Evolutionary conservation across 106 monocot genomes (phyloP), one percentile per base, ranked within the genome.

Genomic region (Gastrodia elata): DNA sequence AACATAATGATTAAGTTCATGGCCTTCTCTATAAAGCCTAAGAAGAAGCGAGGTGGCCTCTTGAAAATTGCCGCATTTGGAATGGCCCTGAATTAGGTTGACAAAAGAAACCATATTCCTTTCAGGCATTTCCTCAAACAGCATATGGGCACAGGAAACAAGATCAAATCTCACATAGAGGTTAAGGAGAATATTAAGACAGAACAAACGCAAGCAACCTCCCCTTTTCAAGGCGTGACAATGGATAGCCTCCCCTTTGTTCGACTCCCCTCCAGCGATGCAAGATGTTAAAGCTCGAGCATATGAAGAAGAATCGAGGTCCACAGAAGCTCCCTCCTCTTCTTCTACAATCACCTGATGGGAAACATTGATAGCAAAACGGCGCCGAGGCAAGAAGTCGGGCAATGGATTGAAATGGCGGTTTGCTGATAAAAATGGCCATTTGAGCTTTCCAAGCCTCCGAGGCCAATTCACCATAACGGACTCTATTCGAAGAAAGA

Each of bases 101-200:
- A 92, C 89, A 78, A 84, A 95, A 18, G 91, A 92, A 39, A 92
- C 81, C 74, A 81, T 78, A 64, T 96, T 92, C 68, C 84, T 78
- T 1, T 68, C 55, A 24, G 76, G 75, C 89, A 96, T 84, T 87
- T 86, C 89, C 0, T 81, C 92, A 48, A 96, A 92, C 84, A 96
- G 18, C 35, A 44, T 76, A 43, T 57, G 56, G 3, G 89, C 89
- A 41, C 72, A 71, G 0, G 4, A 10, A 28, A 82, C 7, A 38
- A 73, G 57, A 36, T 65, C 82, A 11, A 79, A 77, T 70, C 85
- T 95, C 7, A 74, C 83, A 71, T 95, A 95, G 14, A 87, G 1
- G 37, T 91, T 78, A 0, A 91, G 81, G 0, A 95, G 83, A 73
- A 87, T 77, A 48, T 96, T 96, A 26, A 68, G 65, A 65, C 85